Conservation (phyloP, 2,329 filamentous ascomycete species). For the Podosphaera leucotricha region DNA sequence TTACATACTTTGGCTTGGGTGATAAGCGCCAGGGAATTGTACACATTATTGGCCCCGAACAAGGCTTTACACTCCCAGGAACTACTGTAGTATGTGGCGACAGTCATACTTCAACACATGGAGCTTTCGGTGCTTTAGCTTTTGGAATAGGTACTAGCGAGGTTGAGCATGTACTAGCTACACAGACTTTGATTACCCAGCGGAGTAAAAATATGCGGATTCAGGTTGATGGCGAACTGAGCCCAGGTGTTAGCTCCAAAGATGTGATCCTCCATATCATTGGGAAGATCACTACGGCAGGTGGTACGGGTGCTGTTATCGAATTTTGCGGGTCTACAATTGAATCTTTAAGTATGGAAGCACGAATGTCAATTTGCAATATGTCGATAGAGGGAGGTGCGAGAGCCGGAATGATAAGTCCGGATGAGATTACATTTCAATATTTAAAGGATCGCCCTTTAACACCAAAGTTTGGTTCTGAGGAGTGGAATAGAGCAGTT, state of each 20-base stretch:
- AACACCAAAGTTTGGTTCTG: slow-evolving; percentile 60
- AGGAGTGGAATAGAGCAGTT: slow-evolving; percentile 73
- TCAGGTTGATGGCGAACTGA: slow-evolving; percentile 75
- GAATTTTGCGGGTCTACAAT: slow-evolving; percentile 96
- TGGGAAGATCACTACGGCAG: slow-evolving; percentile 80
- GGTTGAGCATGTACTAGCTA: slow-evolving; percentile 94
- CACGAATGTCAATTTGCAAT: slow-evolving; percentile 98
- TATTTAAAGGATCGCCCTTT: slow-evolving; percentile 83
- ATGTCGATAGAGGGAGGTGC: slow-evolving; percentile 97
- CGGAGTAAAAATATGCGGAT: slow-evolving; percentile 98
- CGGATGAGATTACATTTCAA: slow-evolving; percentile 80
- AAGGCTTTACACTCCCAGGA: slow-evolving; percentile 91
- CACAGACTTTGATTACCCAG: slow-evolving; percentile 83
- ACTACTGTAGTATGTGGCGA: slow-evolving; percentile 96
- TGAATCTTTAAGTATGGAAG: slow-evolving; percentile 74
- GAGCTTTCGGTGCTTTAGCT: slow-evolving; percentile 81
- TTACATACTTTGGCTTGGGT: slow-evolving; percentile 91
- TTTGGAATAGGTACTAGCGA: slow-evolving; percentile 97
- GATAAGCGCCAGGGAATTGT: slow-evolving; percentile 97
- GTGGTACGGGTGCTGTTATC: slow-evolving; percentile 82
- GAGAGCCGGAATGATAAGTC: slow-evolving; percentile 87
- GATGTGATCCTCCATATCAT: slow-evolving; percentile 87
- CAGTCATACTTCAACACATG: slow-evolving; percentile 94
- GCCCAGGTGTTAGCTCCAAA: slow-evolving; percentile 84
- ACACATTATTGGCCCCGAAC: slow-evolving; percentile 93